These are phyloP conservation scores for Potentilla sterilis DNA, from an alignment of 306 rosid species.

Conservation along the genomic window DNA sequence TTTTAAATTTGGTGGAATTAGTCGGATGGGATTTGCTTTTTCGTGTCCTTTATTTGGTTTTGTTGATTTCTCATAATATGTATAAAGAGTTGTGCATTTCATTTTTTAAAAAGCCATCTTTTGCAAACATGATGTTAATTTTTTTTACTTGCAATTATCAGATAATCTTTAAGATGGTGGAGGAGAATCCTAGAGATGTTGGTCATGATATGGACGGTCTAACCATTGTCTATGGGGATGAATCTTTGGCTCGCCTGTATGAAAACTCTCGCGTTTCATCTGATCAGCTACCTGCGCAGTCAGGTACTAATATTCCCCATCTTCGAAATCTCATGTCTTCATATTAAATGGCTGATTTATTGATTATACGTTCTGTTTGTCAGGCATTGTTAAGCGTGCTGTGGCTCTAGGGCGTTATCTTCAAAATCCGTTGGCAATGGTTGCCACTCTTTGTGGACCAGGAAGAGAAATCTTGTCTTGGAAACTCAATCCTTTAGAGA, in stretches of 20 bases:
- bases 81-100: neutral
- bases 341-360: neutral
- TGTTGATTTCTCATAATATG: neutral
- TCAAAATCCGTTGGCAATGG: constrained; percentile 98
- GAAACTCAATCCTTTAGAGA: constrained; percentile 77
- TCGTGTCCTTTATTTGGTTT: neutral
- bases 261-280: constrained; percentile 93
- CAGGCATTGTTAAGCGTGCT: constrained; percentile 97
- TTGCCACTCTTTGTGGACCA: constrained; percentile 91
- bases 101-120: neutral
- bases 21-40: neutral
- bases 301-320: constrained; percentile 42
- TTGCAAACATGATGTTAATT: constrained; percentile 9
- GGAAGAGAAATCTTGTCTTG: constrained; percentile 86
- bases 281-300: constrained; percentile 87
- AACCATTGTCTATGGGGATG: constrained; percentile 95
- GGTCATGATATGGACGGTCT: constrained; percentile 99
- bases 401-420: constrained; percentile 93
- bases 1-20: neutral
- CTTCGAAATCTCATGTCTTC: neutral
- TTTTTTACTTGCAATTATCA: constrained; percentile 34
- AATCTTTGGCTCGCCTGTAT: constrained; percentile 85
- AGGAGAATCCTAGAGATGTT: constrained; percentile 97
- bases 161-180: constrained; percentile 97
- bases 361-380: constrained; percentile 26